These are phyloP conservation scores for Coprinopsis marcescibilis DNA, from an alignment of 768 basidiomycete species.

Conservation along the genomic window DNA sequence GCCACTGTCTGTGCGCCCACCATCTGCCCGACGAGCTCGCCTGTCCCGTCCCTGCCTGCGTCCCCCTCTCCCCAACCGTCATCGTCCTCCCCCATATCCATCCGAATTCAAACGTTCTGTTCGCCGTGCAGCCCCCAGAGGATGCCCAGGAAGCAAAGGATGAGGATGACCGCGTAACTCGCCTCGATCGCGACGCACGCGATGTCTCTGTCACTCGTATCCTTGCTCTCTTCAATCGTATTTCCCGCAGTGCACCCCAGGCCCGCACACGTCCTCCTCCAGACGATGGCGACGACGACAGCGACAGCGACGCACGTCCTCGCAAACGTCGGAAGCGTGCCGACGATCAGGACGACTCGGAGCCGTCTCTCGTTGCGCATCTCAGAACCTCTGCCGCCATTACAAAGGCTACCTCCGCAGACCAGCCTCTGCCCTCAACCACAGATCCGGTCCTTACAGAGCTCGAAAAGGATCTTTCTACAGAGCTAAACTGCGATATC, in stretches of 20 bases:
- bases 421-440: slow-evolving; percentile 26
- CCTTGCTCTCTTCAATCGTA: slow-evolving; percentile 36
- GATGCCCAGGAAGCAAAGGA: slow-evolving; percentile 9
- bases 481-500: slow-evolving; percentile 85
- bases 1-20: slow-evolving; percentile 72
- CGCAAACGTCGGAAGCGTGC: slow-evolving; percentile 23
- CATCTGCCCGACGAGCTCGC: slow-evolving; percentile 32
- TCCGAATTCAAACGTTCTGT: slow-evolving; percentile 28
- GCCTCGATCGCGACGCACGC: slow-evolving; percentile 16
- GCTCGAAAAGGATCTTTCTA: slow-evolving; percentile 57
- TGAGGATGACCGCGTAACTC: slow-evolving; percentile 18
- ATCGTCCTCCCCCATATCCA: slow-evolving; percentile 28
- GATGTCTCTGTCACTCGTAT: slow-evolving; percentile 61
- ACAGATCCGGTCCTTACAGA: slow-evolving; percentile 24
- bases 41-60: slow-evolving; percentile 31
- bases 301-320: slow-evolving; percentile 17
- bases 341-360: slow-evolving; percentile 18
- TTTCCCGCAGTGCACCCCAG: slow-evolving; percentile 10
- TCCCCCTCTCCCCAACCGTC: slow-evolving; percentile 22
- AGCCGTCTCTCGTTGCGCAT: slow-evolving; percentile 32
- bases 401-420: slow-evolving; percentile 24
- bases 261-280: slow-evolving; percentile 14
- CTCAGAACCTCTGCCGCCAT: slow-evolving; percentile 26
- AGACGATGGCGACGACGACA: slow-evolving; percentile 22
- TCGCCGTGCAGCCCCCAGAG: too few relatives aligned